Base-by-base conservation (phyloP, 2,329 filamentous ascomycete genomes). In the Ophiostoma sp. region DNA sequence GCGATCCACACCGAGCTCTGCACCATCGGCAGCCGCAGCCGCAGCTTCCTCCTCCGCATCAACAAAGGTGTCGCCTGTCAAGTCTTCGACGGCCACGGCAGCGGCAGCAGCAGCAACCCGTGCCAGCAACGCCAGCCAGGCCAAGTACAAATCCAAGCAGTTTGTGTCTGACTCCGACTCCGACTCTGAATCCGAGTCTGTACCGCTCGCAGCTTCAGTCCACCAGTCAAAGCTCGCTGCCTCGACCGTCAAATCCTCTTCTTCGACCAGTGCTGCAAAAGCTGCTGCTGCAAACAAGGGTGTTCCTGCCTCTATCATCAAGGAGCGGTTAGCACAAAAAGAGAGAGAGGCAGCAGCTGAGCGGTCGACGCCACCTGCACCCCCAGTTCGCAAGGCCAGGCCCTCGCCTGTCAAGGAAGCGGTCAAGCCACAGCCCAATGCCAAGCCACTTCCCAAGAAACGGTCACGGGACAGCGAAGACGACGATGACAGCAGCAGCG, bases 161-260 rank as follows among this genome's bases (percentile, higher is more conserved):
- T 83, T 84, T 69, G 80, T 87, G 45, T 78, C 81, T 41, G 84
- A 87, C 71, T 85, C 84, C 0, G 83, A 85, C 71, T 84, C 82
- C 6, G 83, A 82, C 8, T 68, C 69, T 0, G 84, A 83, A 14
- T 83, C 84, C 0, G 72, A 70, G 27, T 69, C 71, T 1, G 69
- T 47, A 11, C 71, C 72, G 0, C 40, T 71, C 18, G 76, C 81
- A 27, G 76, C 76, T n/a, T 77, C 76, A 4, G 76, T 76, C 52
- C 68, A 64, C 41, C 69, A 72, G 38, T 63, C 64, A 16, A 71
- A 71, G 64, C 64, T 65, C 3, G 68, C 70, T 4, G 42, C 64
- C 0, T 36, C 52, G 1, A 67, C 18, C 8, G 27, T 36, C 27
- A 71, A 71, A 55, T 62, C 62, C n/a, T 47, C 66, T 12, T 16